Base-by-base conservation (phyloP, 2,329 filamentous ascomycete genomes). In the Colletotrichum lini region DNA sequence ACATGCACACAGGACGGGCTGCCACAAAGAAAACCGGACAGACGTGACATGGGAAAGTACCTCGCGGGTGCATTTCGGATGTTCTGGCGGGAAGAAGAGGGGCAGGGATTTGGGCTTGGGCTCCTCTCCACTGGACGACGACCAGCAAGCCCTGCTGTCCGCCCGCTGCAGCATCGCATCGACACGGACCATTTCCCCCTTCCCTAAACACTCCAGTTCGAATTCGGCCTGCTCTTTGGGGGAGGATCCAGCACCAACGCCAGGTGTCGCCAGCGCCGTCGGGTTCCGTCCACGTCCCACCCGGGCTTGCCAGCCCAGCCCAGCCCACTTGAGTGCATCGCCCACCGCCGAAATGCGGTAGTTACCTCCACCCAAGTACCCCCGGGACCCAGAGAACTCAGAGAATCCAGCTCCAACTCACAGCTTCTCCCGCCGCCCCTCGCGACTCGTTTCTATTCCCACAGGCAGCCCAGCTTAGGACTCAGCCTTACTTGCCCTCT, bases 401-500 rank as follows among this genome's bases (percentile, higher is more conserved):
- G 8, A 35, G 60, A 53, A 26, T 30, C 49, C 47, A 60, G 47
- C 40, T 42, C 23, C 23, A 52, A 23, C 53, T 56, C 57, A 52
- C 68, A 53, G 58, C 68, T 59, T 58, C 65, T 38, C 35, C 35
- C 35, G 35, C 68, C 64, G 52, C 68, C 42, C 67, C 47, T 67
- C 50, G 59, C 65, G 65, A 68, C n/a, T 52, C 45, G 56, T 49
- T 40, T 59, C 47, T 56, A 40, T 40, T 42, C 35, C 35, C 18
- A 23, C 30, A 38, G 35, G 35, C 52, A 53, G 26, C 50, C 49
- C 23, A 53, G 52, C 50, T 35, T 26, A 56, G 40, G 40, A 21
- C 66, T 69, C 68, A 71, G 65, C 68, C 68, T 71, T 71, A 71
- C 64, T 71, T 68, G 53, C 56, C 54, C 66, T 58, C 57, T 65